Conservation (phyloP, 805 yeast genomes). For the Candida manassasensis region DNA sequence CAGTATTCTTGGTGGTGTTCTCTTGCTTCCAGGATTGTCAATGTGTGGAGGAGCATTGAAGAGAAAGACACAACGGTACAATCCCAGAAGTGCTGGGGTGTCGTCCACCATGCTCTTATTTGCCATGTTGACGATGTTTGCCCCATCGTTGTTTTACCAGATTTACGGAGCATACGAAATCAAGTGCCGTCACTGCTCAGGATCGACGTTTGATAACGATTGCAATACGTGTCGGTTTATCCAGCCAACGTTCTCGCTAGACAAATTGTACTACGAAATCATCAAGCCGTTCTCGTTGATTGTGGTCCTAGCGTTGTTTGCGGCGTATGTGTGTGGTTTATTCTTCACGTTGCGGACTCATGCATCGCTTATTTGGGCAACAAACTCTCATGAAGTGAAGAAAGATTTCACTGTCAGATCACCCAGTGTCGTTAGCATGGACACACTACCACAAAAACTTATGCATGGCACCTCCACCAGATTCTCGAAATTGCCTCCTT, state of each 20-base stretch:
- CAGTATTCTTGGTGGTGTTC: constrained; percentile 85
- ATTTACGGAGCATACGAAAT: constrained; percentile 85
- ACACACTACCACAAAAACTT: constrained; percentile 12
- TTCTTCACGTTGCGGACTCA: constrained; percentile 93
- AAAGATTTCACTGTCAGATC: constrained; percentile 28
- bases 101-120: constrained; percentile 92
- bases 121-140: constrained; percentile 85
- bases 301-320: constrained; percentile 74
- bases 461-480: constrained; percentile 8
- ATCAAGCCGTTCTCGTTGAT: constrained; percentile 77
- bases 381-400: constrained; percentile 32
- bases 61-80: constrained; percentile 89
- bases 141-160: constrained; percentile 87
- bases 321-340: constrained; percentile 83
- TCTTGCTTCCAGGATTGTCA: constrained; percentile 86
- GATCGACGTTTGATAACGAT: constrained; percentile 21
- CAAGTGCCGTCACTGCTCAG: constrained; percentile 56
- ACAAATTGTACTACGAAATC: constrained; percentile 58
- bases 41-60: constrained; percentile 97
- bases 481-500: constrained; percentile 11
- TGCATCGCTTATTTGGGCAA: constrained; percentile 94
- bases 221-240: constrained; percentile 72
- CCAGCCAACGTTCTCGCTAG: constrained; percentile 72
- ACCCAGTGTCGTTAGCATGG: constrained; percentile 35
- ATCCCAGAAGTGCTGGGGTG: constrained; percentile 95